phyloP scores from a whole-genome alignment of 345 rosid species.

The Durio zibethinus region DNA sequence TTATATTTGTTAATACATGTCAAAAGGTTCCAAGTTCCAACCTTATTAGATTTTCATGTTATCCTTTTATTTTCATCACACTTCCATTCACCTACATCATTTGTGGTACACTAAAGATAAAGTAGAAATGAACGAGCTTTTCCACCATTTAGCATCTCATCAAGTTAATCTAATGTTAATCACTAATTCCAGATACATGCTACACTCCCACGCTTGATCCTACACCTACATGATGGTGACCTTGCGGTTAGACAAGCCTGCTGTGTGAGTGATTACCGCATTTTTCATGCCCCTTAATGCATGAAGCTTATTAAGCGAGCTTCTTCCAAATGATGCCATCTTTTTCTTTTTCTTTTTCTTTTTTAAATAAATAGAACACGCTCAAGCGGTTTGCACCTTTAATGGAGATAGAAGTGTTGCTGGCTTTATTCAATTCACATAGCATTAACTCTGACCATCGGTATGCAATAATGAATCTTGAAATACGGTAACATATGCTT shows the following conservation, averaged over 20 bases:
- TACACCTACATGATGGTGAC: constrained; percentile 82
- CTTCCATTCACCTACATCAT: not conserved
- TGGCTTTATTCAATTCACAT: constrained; percentile 51
- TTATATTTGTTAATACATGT: not conserved
- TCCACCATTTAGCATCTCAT: not conserved
- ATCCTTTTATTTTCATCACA: not conserved
- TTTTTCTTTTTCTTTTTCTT: constrained; percentile 19
- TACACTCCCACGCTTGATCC: constrained; percentile 69
- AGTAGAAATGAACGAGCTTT: not conserved
- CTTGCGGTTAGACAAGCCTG: constrained; percentile 78
- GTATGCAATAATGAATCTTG: constrained; percentile 33
- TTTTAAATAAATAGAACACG: constrained; percentile 48
- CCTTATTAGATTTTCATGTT: not conserved
- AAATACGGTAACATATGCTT: not conserved
- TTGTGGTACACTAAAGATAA: constrained; percentile 5
- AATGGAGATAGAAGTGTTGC: constrained; percentile 56
- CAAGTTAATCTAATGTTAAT: constrained; percentile 14
- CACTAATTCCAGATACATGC: constrained; percentile 67
- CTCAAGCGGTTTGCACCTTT: constrained; percentile 65
- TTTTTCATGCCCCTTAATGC: not conserved
- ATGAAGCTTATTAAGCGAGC: constrained; percentile 3
- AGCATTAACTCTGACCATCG: constrained; percentile 68
- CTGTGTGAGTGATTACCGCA: constrained; percentile 48
- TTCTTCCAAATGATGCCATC: constrained; percentile 6
- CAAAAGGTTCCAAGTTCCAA: not conserved